Evolutionary conservation across 768 basidiomycete species (phyloP), one percentile per base, ranked within the genome.

Genomic region (Clitopilus hobsonii): DNA sequence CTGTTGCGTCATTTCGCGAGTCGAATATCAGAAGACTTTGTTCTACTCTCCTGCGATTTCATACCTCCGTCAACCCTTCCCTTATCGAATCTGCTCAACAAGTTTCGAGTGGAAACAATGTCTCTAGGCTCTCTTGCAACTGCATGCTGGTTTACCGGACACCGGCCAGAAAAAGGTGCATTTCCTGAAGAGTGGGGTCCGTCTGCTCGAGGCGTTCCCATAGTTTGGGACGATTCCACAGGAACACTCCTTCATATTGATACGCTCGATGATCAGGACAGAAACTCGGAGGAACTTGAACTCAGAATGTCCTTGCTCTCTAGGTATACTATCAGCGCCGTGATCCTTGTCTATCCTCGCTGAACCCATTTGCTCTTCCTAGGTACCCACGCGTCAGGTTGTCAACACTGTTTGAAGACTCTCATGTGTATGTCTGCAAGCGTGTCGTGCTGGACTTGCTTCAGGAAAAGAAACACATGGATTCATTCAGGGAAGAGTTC

Each of bases 41-140:
- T 97, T 36, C 69, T 98, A 22, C 79, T 98, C 1, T 89, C 95
- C 6, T 97, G 94, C 65, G 95, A 98, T 68, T 91, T 97, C 50
- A 79, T 94, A 20, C 86, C 94, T 7, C 88, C 94, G 0, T 73
- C 85, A 0, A 72, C 81, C 0, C 76, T 97, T n/a, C 75, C 86
- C 5, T 78, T 98, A 6, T 78, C 79, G 26, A 72, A 71, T 0
- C 71, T 97, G 1, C 74, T 97, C 41, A 85, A 98, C 69, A 88
- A 85, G 63, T 95, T 94, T 67, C 84, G 95, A 27, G 78, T 81
- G 10, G 87, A 93, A 59, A 72, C 81, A 0, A 75, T 84, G 51
- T 78, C 83, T 30, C 79, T 85, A 71, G 80, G 82, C 27, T 74
- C 82, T 41, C 75, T 92, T 60, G 81, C 81, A 1, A 85, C 85